Percentiles rank a stretch among this genome's conserved stretches.
phyloP scores from a whole-genome alignment of 495 filamentous ascomycete genomes.

The Hypoxylon cercidicola region DNA sequence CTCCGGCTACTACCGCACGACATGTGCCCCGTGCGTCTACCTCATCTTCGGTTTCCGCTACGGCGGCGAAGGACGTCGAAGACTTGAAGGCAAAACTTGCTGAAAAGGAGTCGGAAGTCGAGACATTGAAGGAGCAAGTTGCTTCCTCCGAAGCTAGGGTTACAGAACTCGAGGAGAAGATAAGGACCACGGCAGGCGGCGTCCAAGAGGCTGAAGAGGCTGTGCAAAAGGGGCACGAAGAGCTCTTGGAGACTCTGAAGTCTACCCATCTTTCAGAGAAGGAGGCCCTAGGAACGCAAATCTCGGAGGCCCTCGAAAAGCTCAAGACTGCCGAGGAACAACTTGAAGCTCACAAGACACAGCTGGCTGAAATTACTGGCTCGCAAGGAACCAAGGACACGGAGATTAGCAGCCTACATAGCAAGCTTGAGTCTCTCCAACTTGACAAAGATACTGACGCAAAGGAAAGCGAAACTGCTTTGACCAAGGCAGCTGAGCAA shows the following conservation, averaged over 20 bases:
- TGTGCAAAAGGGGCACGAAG: conserved; percentile 51
- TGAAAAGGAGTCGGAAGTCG: conserved; percentile 60
- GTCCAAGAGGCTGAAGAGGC: conserved; percentile 43
- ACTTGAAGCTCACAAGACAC: conserved; percentile 48
- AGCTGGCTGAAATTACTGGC: conserved; percentile 49
- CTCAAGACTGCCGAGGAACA: conserved; percentile 53
- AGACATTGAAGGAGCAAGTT: conserved; percentile 53
- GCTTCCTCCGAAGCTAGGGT: conserved; percentile 55
- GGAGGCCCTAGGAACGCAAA: conserved; percentile 52
- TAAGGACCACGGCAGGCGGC: conserved; percentile 39
- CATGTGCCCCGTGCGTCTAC: conserved; percentile 55
- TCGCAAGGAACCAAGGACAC: conserved; percentile 52
- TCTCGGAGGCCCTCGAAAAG: conserved; percentile 56
- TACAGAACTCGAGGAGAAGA: conserved; percentile 53
- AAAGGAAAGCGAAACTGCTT: conserved; percentile 46
- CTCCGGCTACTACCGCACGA: conserved; percentile 42
- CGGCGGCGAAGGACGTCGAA: conserved; percentile 59
- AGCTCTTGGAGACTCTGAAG: conserved; percentile 56
- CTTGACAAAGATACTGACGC: conserved; percentile 51
- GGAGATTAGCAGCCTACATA: conserved; percentile 55
- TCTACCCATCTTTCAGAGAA: conserved; percentile 59
- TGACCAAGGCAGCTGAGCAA: conserved; percentile 49
- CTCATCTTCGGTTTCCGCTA: conserved; percentile 46
- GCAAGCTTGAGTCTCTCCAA: conserved; percentile 54
- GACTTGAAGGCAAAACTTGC: conserved; percentile 63